Percentiles rank a stretch among this genome's conserved stretches.
Conservation (phyloP, 2,329 filamentous ascomycete genomes). For the Fusarium domesticum region DNA sequence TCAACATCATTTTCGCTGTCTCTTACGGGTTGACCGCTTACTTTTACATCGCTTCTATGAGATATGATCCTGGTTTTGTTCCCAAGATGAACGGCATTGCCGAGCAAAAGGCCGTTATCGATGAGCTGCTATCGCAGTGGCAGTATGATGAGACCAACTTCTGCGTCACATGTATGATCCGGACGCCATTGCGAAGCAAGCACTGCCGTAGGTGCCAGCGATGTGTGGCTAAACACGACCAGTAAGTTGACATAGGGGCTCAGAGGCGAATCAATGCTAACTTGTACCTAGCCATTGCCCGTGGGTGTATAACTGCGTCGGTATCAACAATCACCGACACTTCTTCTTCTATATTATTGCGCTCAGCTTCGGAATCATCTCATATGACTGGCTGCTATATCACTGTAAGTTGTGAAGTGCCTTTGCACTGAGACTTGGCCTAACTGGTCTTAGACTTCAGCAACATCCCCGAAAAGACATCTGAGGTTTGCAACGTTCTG, state of each 20-base stretch:
- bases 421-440: not conserved
- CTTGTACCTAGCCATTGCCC: conserved; percentile 74
- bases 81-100: conserved; percentile 87
- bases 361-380: conserved; percentile 70
- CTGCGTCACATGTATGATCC: conserved; percentile 91
- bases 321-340: conserved; percentile 91
- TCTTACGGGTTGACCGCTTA: conserved; percentile 68
- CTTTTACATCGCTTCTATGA: conserved; percentile 86
- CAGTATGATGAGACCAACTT: conserved; percentile 95
- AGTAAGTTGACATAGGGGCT: conserved; percentile 56
- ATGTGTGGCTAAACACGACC: conserved; percentile 94
- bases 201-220: conserved; percentile 89
- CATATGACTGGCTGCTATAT: conserved; percentile 70
- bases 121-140: conserved; percentile 78
- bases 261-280: conserved; percentile 13
- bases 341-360: conserved; percentile 87
- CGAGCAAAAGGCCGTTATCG: conserved; percentile 84
- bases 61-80: conserved; percentile 86
- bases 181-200: conserved; percentile 89
- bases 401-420: conserved; percentile 54
- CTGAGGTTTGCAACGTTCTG: conserved; percentile 68
- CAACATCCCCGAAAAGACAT: conserved; percentile 51
- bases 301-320: conserved; percentile 96
- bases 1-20: conserved; percentile 71
- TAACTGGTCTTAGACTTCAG: conserved; percentile 55